Evolutionary conservation across 169 alveolate species (phyloP), one percentile per base, ranked within the genome.

Genomic region (Cryptosporidium sp.): DNA sequence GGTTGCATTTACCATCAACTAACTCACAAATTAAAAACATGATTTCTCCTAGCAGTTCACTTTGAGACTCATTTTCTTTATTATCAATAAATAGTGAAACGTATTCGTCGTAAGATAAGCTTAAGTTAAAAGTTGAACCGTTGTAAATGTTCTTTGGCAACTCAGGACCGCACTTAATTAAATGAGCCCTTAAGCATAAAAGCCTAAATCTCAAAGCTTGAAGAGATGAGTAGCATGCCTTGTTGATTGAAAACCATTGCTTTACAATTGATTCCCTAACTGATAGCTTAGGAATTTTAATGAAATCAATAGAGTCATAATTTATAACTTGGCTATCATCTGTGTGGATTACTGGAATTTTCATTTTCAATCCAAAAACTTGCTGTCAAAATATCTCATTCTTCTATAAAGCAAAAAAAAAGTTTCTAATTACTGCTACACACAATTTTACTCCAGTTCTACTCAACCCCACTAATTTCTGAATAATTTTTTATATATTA

Each of bases 201-300:
- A 80, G 68, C 6, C 80, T 80, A 31, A 80, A 80, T 65, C 74
- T 80, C 35, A 80, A 43, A 23, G 89, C 89, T 33, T 59, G 29
- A 26, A 80, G 67, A 39, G 89, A 37, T 1, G 68, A 80, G 62
- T 80, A 41, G 18, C 80, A 80, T 12, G 69, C 43, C 18, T 67
- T 41, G 23, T 80, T 62, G 33, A 80, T 80, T 21, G 73, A 62
- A 48, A 80, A 80, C 89, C 89, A 80, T 41, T 80, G 48, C 26
- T 41, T 41, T 80, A 80, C 41, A 12, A 80, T 80, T 1, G 51
- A 31, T 3, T 65, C 75, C 16, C 48, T 37, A 12, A 80, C 35
- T 35, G 23, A 31, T 61, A 80, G 10, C 29, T 48, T 80, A 10
- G 89, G 89, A n/a, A 62, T 18, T 16, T 23, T 37, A 23, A 37